Evolutionary conservation across 495 filamentous ascomycete species (phyloP).

Genomic region (Talaromyces trachyspermus): DNA sequence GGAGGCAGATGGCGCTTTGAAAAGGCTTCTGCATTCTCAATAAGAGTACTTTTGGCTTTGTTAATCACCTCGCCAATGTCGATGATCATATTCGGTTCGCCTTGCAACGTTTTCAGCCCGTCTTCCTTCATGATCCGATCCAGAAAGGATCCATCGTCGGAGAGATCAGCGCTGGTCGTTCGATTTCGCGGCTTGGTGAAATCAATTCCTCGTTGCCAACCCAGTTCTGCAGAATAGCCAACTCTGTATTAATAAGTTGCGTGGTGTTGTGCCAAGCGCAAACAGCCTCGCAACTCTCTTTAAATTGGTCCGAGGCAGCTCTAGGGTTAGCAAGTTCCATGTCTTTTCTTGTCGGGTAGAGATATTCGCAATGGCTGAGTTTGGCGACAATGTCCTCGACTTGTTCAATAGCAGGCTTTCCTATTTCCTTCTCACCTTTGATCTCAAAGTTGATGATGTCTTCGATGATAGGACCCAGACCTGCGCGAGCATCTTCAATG

Average conservation of each 20-base stretch:
- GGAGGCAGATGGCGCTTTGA: slow-evolving; percentile 87
- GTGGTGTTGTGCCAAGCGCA: slow-evolving; percentile 97
- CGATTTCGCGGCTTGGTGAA: slow-evolving; percentile 57
- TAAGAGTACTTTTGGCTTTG: slow-evolving; percentile 89
- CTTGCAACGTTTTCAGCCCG: slow-evolving; percentile 83
- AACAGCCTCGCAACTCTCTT: slow-evolving; percentile 75
- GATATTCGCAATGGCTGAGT: slow-evolving; percentile 75
- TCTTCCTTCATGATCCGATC: slow-evolving; percentile 99
- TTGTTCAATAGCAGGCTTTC: slow-evolving; percentile 77
- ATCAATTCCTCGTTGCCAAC: slow-evolving; percentile 94
- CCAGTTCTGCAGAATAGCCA: slow-evolving; percentile 86
- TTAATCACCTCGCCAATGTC: slow-evolving; percentile 74
- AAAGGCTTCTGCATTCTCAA: slow-evolving; percentile 78
- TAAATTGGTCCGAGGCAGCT: slow-evolving; percentile 64
- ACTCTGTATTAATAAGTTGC: slow-evolving; percentile 91
- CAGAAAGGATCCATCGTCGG: slow-evolving; percentile 84
- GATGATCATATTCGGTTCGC: slow-evolving; percentile 72
- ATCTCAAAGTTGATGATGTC: slow-evolving; percentile 88
- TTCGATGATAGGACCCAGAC: slow-evolving; percentile 65
- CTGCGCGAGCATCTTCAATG: slow-evolving; percentile 68
- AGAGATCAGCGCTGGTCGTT: slow-evolving; percentile 53
- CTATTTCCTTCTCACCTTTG: slow-evolving; percentile 85
- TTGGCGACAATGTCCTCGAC: slow-evolving; percentile 81
- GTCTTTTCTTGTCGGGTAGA: slow-evolving; percentile 73
- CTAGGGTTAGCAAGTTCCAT: slow-evolving; percentile 65